Evolutionary conservation across 208 protist genomes (phyloP), one percentile per base, ranked within the genome.

Genomic region (Acanthamoeba castellanii): DNA sequence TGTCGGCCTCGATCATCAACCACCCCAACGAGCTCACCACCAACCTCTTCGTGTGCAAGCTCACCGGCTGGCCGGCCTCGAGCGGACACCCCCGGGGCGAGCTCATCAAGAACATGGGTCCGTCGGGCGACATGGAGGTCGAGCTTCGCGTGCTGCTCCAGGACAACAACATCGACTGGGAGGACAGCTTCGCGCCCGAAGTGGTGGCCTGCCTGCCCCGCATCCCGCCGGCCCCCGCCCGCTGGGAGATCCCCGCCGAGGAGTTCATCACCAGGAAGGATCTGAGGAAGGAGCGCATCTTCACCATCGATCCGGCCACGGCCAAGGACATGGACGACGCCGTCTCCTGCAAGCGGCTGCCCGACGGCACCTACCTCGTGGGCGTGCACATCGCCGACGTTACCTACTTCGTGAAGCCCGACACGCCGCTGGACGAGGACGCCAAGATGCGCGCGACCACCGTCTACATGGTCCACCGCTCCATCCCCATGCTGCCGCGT

Each of bases 311-410:
- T 96, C 98, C 98, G 34, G 76, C 96, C n/a, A 98, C 97, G 7
- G 98, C 98, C 42, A 95, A 95, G 25, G 98, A 99, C 97, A 94
- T 99, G 37, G 98, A 99, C 89, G 98, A 99, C 96, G 97, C 98
- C 14, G 57, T 99, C 6, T 96, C 97, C 22, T 96, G 95, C 32
- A 95, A 81, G 13, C 13, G 8, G 7, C 68, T 97, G 20, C 45
- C 50, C 6, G 96, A 98, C 93, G 97, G 97, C 27, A 96, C 76
- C 32, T 98, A 96, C 52, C 84, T 96, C 72, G 94, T 98, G 45
- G 98, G 98, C 61, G 98, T 99, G 45, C 98, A 99, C 95, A 99
- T 99, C 95, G 98, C 98, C 8, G 98, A 99, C 95, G 99, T 99
- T 0, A 96, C 97, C n/a, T 97, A 98, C 95, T 99, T 99, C 96